Base-by-base conservation (phyloP, 345 rosid species). In the Aethionema arabicum region DNA sequence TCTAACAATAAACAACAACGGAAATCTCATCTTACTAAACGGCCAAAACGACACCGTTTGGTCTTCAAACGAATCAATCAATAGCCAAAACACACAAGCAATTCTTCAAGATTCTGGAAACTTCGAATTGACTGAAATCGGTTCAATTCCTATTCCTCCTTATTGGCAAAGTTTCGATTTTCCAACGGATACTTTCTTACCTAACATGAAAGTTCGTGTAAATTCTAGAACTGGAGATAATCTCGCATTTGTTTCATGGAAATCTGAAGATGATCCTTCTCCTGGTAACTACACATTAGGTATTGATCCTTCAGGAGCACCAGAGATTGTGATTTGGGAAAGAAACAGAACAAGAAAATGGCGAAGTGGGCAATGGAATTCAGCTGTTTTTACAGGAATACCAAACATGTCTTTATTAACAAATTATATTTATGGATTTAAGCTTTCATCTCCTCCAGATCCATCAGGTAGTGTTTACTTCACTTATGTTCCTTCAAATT, bases 291-390 rank as follows among this genome's bases (percentile, higher is more conserved):
- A 31, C 74, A 63, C 79, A 0, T 8, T 83, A 66, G 95, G 96
- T 0, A 5, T 86, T 15, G 91, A 88, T 67, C 80, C 93, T 5
- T 39, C 63, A 2, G 88, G 82, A 8, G 76, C 85, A 2, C 96
- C 95, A 3, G 91, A 86, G 80, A 80, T 91, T 12, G 85, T 91
- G 35, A 68, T 86, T n/a, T 88, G 91, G 96, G 80, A 83, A 8
- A 27, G 53, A 0, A 48, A 50, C 21, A 75, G 31, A 10, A 78
- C 87, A 14, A 78, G 91, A 44, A 40, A 70, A 44, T 91, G 98
- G 98, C 72, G 93, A 74, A 85, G 96, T 16, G 96, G 98, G 3
- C 85, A 81, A 5, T 91, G 98, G 98, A 78, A 84, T 31, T 81
- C 76, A 0, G 52, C 67, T 7, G 32, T 80, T 1, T 91, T 91